Evolutionary conservation across 352 stramenopile species (phyloP).

Genomic region (Phytophthora tubulina): DNA sequence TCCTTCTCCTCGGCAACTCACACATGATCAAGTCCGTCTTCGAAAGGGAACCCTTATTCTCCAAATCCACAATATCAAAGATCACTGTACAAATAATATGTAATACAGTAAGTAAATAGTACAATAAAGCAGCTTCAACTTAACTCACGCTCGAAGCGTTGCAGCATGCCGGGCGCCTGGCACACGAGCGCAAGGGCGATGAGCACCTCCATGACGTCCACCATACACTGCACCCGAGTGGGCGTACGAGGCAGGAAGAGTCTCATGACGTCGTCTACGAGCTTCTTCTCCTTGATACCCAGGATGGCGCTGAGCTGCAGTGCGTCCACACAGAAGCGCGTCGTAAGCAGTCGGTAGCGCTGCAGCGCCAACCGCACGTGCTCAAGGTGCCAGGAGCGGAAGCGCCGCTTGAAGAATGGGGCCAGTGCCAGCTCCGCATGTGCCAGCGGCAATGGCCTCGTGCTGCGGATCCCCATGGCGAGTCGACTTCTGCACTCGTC

Average conservation of each 20-base stretch:
- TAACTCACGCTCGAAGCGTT: slow-evolving; percentile 62
- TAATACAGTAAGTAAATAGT: slow-evolving; percentile 8
- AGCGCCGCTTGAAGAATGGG: slow-evolving; percentile 59
- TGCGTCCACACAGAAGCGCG: slow-evolving; percentile 67
- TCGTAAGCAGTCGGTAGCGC: slow-evolving; percentile 64
- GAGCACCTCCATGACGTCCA: slow-evolving; percentile 77
- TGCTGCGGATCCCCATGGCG: slow-evolving; percentile 68
- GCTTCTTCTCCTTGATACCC: slow-evolving; percentile 57
- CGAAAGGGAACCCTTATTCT: slow-evolving; percentile 45
- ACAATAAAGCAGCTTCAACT: neutral
- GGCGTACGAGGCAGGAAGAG: slow-evolving; percentile 65
- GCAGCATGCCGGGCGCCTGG: slow-evolving; percentile 63
- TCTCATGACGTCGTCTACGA: slow-evolving; percentile 60
- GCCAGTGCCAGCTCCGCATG: slow-evolving; percentile 54
- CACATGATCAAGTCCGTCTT: slow-evolving; percentile 58
- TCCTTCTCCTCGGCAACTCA: slow-evolving; percentile 32
- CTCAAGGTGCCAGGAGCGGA: slow-evolving; percentile 69
- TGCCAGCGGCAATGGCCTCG: slow-evolving; percentile 58
- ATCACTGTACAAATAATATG: slow-evolving; percentile 46
- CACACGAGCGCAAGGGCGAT: slow-evolving; percentile 71
- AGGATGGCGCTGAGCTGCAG: slow-evolving; percentile 61
- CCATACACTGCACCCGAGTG: slow-evolving; percentile 70
- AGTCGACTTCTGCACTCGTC: slow-evolving; percentile 1
- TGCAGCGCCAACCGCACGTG: slow-evolving; percentile 60
- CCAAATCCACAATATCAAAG: slow-evolving; percentile 66